Percentiles rank a stretch among this genome's conserved stretches.
Conservation (phyloP, 345 rosid species). For the Garcia nutans region DNA sequence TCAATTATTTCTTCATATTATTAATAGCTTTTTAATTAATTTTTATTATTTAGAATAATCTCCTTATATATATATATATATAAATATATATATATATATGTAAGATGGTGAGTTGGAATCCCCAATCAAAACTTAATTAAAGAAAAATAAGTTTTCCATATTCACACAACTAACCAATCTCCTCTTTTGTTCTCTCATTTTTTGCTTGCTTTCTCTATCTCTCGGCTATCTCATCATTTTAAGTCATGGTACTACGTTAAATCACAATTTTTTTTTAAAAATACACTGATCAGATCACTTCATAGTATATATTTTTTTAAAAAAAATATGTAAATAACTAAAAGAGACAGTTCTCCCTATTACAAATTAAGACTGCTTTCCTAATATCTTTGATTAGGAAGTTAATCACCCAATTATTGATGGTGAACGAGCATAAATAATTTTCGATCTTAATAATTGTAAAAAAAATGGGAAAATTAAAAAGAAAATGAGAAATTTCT, state of each 20-base stretch:
- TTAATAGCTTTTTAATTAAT: too few relatives aligned
- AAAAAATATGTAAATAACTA: conserved; percentile 6
- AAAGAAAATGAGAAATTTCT: not conserved
- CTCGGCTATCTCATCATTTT: conserved; percentile 13
- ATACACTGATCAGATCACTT: conserved; percentile 27
- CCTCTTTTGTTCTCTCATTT: not conserved
- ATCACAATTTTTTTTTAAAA: conserved; percentile 28
- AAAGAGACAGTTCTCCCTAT: conserved; percentile 50
- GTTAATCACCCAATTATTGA: conserved; percentile 20
- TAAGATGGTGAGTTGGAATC: too few relatives aligned
- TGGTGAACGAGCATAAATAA: not conserved
- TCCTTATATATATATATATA: too few relatives aligned
- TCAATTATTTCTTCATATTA: too few relatives aligned
- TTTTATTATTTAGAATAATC: too few relatives aligned
- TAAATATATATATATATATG: too few relatives aligned
- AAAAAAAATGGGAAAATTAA: not conserved
- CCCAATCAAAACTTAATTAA: too few relatives aligned
- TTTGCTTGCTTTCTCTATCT: not conserved
- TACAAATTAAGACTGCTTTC: conserved; percentile 35
- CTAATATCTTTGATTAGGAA: conserved; percentile 33
- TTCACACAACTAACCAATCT: not conserved
- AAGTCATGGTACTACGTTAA: conserved; percentile 48
- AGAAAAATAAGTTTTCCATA: too few relatives aligned
- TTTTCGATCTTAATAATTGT: not conserved
- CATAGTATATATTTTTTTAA: not conserved